Conservation (phyloP, 768 basidiomycete genomes). For the Leccinum broughii region DNA sequence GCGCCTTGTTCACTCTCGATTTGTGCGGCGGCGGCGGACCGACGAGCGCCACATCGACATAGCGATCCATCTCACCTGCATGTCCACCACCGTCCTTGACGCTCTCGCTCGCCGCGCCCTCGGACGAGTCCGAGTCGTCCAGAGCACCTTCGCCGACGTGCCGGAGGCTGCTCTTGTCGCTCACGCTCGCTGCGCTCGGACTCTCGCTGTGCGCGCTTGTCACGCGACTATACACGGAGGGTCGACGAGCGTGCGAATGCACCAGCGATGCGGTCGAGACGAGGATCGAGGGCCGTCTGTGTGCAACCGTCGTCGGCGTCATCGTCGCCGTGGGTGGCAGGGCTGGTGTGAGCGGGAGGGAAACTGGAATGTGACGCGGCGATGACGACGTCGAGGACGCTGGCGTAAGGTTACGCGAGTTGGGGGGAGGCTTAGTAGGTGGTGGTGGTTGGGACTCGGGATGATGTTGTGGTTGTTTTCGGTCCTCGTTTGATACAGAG, state of each 20-base stretch:
- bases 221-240: conserved; percentile 44
- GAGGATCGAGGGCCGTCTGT: conserved; percentile 40
- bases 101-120: conserved; percentile 23
- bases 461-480: conserved; percentile 22
- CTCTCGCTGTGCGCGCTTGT: conserved; percentile 31
- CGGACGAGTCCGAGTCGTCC: conserved; percentile 74
- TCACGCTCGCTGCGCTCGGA: conserved; percentile 36
- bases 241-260: conserved; percentile 33
- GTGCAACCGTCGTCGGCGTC: conserved; percentile 47
- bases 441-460: conserved; percentile 18
- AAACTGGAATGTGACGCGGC: conserved; percentile 43
- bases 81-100: conserved; percentile 19
- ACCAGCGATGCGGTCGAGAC: conserved; percentile 37
- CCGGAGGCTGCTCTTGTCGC: conserved; percentile 46
- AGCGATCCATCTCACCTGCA: conserved; percentile 33
- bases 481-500: conserved; percentile 23
- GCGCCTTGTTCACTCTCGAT: conserved; percentile 38
- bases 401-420: conserved; percentile 54
- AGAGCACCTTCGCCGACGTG: conserved; percentile 78
- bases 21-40: background rate
- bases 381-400: conserved; percentile 60
- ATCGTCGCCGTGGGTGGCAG: conserved; percentile 38
- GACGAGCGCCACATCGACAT: conserved; percentile 30
- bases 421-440: conserved; percentile 32
- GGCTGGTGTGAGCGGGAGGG: conserved; percentile 34